Evolutionary conservation across 208 protist species (phyloP).

Genomic region (Polymyxa betae): DNA sequence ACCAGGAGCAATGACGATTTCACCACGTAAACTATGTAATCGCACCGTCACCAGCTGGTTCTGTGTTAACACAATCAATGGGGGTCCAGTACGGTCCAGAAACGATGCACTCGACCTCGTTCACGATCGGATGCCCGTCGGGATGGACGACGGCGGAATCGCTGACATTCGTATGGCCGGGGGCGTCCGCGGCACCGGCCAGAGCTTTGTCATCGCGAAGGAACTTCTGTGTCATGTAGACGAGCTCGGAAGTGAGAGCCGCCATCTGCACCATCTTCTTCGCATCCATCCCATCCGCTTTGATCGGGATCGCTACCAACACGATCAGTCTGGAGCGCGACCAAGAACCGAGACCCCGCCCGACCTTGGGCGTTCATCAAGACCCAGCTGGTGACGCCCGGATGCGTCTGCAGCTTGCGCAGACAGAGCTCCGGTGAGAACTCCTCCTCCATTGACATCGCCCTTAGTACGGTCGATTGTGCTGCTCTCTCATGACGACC

Average conservation of each 20-base stretch:
- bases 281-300: conserved; percentile 32
- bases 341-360: background rate
- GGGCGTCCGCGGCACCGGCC: background rate
- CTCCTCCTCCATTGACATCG: background rate
- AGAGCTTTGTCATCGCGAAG: background rate
- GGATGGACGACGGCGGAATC: background rate
- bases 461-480: too few species aligned
- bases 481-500: too few species aligned
- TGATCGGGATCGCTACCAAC: conserved; percentile 18
- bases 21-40: background rate
- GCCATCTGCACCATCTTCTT: conserved; percentile 50
- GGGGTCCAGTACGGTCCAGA: background rate
- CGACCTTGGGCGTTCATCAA: conserved; percentile 30
- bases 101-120: background rate
- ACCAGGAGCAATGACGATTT: conserved; percentile 29
- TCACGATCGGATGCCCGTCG: background rate
- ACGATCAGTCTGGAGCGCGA: background rate
- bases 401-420: conserved; percentile 20
- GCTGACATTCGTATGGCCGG: background rate
- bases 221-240: conserved; percentile 22
- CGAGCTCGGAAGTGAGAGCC: background rate
- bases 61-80: background rate
- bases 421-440: conserved; percentile 17
- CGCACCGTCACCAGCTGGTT: conserved; percentile 21
- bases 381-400: conserved; percentile 22